phyloP scores from a whole-genome alignment of 192 early-diverging fungal genomes.

The Backusella tarrabulga region DNA sequence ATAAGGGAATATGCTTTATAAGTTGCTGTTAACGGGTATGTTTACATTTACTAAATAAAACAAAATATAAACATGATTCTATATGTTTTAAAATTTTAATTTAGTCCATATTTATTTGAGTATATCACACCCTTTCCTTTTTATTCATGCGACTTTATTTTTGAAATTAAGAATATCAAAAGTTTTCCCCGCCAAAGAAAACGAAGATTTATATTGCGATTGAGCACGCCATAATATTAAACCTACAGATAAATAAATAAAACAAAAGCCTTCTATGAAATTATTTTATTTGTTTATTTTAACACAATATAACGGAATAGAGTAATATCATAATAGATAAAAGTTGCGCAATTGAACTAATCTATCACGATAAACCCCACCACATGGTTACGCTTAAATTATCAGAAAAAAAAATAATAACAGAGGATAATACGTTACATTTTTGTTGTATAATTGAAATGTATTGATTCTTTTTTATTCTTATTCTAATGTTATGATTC shows the following conservation, averaged over 20 bases:
- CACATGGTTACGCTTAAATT: conserved; percentile 3
- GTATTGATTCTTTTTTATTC: not conserved
- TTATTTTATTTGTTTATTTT: not conserved
- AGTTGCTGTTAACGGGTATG: not conserved
- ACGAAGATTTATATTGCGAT: not conserved
- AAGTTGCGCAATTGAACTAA: conserved; percentile 1
- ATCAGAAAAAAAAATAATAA: not conserved
- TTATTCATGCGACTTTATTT: not conserved
- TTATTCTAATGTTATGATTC: not conserved
- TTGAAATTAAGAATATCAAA: not conserved
- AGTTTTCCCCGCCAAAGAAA: not conserved
- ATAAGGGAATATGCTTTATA: not conserved
- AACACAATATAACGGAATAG: not conserved
- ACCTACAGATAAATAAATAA: not conserved
- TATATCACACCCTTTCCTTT: not conserved
- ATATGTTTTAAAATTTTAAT: not conserved
- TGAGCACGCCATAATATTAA: not conserved
- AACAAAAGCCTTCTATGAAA: not conserved
- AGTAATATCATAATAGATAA: not conserved
- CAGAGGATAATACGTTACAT: not conserved
- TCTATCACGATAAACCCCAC: not conserved
- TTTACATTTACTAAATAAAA: not conserved
- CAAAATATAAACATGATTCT: not conserved
- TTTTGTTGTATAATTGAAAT: not conserved
- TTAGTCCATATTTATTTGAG: not conserved